These are phyloP conservation scores for Boletus nobilissimus DNA, from an alignment of 1,284 basidiomycete species.

Conservation along the genomic window DNA sequence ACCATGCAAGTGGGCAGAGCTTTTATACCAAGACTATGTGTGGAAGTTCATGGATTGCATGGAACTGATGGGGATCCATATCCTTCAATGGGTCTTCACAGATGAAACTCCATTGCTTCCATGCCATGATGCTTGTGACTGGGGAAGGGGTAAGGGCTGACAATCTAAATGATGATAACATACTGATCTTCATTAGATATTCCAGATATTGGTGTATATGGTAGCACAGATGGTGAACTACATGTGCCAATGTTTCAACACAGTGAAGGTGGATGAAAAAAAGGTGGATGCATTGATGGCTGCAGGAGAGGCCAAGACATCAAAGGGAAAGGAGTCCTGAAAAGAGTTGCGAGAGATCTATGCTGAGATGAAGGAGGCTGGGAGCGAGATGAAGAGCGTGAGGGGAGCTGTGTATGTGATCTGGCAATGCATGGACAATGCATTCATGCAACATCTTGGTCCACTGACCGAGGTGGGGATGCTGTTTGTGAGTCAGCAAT, in stretches of 20 bases:
- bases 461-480: background rate
- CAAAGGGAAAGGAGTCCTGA: no score
- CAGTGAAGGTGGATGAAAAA: no score
- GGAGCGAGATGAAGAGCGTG: background rate
- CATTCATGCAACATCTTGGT: background rate
- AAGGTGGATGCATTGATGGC: no score
- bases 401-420: background rate
- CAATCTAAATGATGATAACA: no score
- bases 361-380: no score
- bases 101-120: background rate
- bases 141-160: background rate
- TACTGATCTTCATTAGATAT: no score
- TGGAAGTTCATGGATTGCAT: background rate
- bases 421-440: background rate
- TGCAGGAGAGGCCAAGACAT: no score
- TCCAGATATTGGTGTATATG: no score
- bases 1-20: background rate
- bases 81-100: background rate
- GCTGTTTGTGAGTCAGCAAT: background rate
- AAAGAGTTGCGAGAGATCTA: no score
- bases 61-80: slow-evolving; percentile 3
- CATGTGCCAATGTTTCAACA: no score
- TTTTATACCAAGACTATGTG: background rate
- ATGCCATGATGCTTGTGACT: background rate
- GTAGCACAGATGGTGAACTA: no score